Evolutionary conservation across 2,329 filamentous ascomycete genomes (phyloP), one percentile per base, ranked within the genome.

Genomic region (Monilinia aucupariae): DNA sequence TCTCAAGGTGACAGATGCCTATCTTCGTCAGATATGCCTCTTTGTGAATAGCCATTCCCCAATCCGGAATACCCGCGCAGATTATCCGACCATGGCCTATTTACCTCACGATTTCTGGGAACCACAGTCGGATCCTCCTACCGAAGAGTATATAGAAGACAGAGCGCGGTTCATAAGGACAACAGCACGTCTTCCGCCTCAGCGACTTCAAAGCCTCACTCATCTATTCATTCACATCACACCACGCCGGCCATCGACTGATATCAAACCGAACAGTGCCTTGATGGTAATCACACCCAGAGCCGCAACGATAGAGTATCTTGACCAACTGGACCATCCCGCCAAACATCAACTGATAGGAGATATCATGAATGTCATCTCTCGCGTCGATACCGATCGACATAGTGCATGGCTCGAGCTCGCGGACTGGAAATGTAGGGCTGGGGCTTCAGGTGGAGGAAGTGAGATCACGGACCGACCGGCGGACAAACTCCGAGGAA

Each of bases 131-230:
- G 10, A 47, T 22, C 54, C 27, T 32, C 54, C 54, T 4, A 20
- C n/a, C 4, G 54, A 47, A 47, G 54, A 32, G 32, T 56, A 56
- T 10, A 47, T 56, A 56, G 54, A 56, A 56, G 54, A 56, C 9
- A 47, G 54, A 17, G 54, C 54, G 4, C 17, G 22, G 12, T 56
- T 25, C 8, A 56, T 56, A 47, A 56, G 54, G 9, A 56, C 41
- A 2, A 56, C 43, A 7, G 54, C 41, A 34, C 27, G 30, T 13
- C 54, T 56, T 4, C 39, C 54, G 15, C 54, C 54, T 20, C 41
- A 22, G 20, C n/a, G 54, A 13, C 27, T 56, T 25, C 22, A 12
- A 34, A 41, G 27, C 13, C 54, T 56, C 13, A 56, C 54, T 32
- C 54, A 56, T 30, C 25, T 56, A 4, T 56, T 56, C 41, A 56